Conservation (phyloP, 2,329 filamentous ascomycete genomes). For the Bertia moriformis region DNA sequence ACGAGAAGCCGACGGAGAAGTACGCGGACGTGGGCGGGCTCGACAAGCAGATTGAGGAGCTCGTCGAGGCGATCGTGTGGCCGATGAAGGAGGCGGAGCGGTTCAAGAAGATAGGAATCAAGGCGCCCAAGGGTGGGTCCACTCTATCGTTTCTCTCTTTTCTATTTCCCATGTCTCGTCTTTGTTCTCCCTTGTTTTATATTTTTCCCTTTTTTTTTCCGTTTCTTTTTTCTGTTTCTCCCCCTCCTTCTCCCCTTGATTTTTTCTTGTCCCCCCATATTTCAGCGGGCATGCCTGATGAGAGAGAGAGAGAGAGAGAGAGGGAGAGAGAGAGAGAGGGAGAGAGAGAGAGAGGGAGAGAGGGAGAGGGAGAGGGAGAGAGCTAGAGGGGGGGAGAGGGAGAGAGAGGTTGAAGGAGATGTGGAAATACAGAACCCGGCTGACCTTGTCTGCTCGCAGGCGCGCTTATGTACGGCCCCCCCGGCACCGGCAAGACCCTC, state of each 20-base stretch:
- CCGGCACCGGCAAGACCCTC: constrained; percentile 79
- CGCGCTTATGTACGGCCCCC: constrained; percentile 93
- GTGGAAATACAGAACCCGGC: constrained; percentile 6
- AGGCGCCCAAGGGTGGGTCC: constrained; percentile 81
- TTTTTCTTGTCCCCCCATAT: too few species aligned
- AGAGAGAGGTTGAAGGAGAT: constrained; percentile 4
- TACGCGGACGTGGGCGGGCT: constrained; percentile 95
- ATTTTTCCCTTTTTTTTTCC: constrained; percentile 4
- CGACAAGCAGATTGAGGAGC: constrained; percentile 97
- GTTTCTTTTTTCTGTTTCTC: constrained; percentile 3
- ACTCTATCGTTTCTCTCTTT: constrained; percentile 2
- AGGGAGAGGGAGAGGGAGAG: not conserved
- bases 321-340: too few species aligned
- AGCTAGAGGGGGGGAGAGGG: not conserved
- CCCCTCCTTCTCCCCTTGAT: not conserved
- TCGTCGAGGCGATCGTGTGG: constrained; percentile 97
- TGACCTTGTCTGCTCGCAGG: constrained; percentile 33
- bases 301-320: too few species aligned
- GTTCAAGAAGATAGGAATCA: constrained; percentile 99
- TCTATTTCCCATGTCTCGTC: not conserved
- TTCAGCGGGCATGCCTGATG: too few species aligned
- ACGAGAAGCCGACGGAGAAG: constrained; percentile 98
- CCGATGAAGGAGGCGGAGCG: constrained; percentile 99
- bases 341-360: too few species aligned
- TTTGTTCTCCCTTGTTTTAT: constrained; percentile 2